phyloP scores from a whole-genome alignment of 148 eudicot genomes.

The Persicaria tinctoria region DNA sequence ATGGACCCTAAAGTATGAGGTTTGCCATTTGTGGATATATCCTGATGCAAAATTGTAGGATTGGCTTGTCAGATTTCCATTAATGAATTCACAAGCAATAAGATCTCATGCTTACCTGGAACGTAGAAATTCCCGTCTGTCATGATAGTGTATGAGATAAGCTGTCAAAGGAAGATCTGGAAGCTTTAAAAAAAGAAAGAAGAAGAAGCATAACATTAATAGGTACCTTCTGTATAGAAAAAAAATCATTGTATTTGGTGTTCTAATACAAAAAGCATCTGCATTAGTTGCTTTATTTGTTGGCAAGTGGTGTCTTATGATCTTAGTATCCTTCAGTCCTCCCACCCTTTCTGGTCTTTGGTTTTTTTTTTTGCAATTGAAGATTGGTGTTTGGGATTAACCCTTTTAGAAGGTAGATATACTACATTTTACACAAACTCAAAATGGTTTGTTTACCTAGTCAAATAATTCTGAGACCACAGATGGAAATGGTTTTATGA shows the following conservation, averaged over 20 bases:
- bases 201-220: no score
- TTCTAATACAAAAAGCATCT: not conserved
- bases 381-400: not conserved
- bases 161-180: not conserved
- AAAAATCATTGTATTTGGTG: not conserved
- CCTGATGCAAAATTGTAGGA: not conserved
- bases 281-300: not conserved
- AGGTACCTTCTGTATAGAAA: not conserved
- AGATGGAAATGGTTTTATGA: not conserved
- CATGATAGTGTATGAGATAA: not conserved
- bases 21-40: not conserved
- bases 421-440: not conserved
- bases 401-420: not conserved
- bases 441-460: not conserved
- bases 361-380: not conserved
- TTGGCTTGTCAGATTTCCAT: no score
- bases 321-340: no score
- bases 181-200: not conserved
- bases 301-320: not conserved
- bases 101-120: not conserved
- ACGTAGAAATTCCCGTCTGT: not conserved
- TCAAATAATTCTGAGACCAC: not conserved
- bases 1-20: not conserved
- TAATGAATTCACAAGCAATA: no score
- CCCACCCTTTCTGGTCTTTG: no score